Evolutionary conservation across 192 early-diverging fungal genomes (phyloP).

Genomic region (Coemansia sp.): DNA sequence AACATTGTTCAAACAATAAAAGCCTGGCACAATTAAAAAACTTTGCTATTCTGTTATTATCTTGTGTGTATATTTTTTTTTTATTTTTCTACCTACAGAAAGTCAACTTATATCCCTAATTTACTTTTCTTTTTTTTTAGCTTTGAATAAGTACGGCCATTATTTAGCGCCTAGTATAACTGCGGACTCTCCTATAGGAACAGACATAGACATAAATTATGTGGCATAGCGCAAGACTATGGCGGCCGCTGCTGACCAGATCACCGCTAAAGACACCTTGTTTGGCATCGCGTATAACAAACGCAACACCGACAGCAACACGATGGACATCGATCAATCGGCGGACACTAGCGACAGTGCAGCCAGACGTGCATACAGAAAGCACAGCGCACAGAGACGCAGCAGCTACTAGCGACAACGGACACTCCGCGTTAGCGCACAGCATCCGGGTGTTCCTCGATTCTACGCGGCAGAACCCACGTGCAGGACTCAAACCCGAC

Average conservation of each 20-base stretch:
- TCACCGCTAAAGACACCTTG: too few species aligned
- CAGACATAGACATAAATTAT: background rate
- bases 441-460: constrained; percentile 46
- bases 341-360: constrained; percentile 17
- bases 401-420: background rate
- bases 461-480: constrained; percentile 48
- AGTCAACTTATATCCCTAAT: too few species aligned
- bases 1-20: background rate
- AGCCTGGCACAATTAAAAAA: background rate
- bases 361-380: constrained; percentile 6
- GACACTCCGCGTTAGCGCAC: constrained; percentile 14
- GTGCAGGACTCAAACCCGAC: constrained; percentile 48
- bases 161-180: background rate
- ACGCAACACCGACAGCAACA: background rate
- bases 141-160: too few species aligned
- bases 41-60: too few species aligned
- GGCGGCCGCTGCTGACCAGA: background rate
- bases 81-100: too few species aligned
- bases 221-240: background rate
- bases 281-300: background rate
- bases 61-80: too few species aligned
- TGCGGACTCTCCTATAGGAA: background rate
- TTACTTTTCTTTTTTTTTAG: too few species aligned
- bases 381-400: background rate
- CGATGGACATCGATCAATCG: background rate